Conservation (phyloP, 106 monocot species). For the Platanthera guangdongensis region DNA sequence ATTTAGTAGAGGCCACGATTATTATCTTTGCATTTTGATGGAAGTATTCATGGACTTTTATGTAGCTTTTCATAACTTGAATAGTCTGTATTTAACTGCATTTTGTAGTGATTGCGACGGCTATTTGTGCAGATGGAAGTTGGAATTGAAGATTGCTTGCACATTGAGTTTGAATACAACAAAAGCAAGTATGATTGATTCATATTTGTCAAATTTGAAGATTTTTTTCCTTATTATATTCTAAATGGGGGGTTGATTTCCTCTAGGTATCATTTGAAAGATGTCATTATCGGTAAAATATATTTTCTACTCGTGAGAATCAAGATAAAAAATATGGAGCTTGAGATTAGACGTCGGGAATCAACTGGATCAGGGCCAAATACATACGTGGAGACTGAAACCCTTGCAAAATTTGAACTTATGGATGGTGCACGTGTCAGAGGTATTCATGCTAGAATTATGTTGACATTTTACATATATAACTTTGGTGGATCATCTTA, state of each 20-base stretch:
- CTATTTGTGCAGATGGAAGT: conserved; percentile 61
- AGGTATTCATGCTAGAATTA: conserved; percentile 30
- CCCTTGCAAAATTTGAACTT: conserved; percentile 86
- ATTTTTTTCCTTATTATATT: neutral
- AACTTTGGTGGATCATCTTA: no score
- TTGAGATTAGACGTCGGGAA: conserved; percentile 74
- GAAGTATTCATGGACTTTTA: neutral
- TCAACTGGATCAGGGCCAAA: conserved; percentile 80
- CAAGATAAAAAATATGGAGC: conserved; percentile 88
- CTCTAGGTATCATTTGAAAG: conserved; percentile 73
- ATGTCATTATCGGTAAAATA: conserved; percentile 81
- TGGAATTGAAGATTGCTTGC: conserved; percentile 83
- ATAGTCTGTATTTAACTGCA: neutral
- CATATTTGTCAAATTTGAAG: neutral
- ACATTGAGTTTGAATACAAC: conserved; percentile 79
- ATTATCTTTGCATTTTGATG: neutral
- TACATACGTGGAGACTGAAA: conserved; percentile 93
- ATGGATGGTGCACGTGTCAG: conserved; percentile 95
- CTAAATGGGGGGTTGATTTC: conserved; percentile 13
- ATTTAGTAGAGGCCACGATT: no score
- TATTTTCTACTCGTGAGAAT: conserved; percentile 94
- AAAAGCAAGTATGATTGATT: conserved; percentile 65
- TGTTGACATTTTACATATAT: neutral
- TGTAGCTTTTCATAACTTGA: neutral
- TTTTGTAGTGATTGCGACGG: neutral